Percentiles rank a stretch among this genome's conserved stretches.
Conservation (phyloP, 106 monocot genomes). For the Allium fistulosum region DNA sequence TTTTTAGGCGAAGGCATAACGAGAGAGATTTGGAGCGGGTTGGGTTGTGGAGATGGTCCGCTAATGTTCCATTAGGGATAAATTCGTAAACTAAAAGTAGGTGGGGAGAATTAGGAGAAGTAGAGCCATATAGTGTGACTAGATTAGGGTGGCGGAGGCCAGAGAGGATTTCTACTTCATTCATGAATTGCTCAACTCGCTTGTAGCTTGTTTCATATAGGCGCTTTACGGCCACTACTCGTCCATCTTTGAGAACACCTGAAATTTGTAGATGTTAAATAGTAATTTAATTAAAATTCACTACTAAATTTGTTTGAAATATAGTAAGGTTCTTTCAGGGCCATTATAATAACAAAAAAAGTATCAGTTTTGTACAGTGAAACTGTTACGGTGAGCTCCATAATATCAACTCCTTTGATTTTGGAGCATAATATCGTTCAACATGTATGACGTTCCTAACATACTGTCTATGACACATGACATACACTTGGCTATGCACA, state of each 20-base stretch:
- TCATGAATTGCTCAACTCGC: conserved; percentile 26
- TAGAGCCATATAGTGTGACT: conserved; percentile 46
- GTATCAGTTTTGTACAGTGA: no score
- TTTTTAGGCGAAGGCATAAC: conserved; percentile 27
- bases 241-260: conserved; percentile 44
- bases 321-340: no score
- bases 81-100: conserved; percentile 20
- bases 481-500: no score
- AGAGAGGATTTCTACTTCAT: conserved; percentile 34
- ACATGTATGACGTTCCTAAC: no score
- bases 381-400: no score
- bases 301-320: no score
- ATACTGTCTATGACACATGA: no score
- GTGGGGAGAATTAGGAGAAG: conserved; percentile 32
- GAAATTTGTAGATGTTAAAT: background rate
- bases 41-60: conserved; percentile 24
- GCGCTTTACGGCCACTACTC: conserved; percentile 42
- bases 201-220: conserved; percentile 43
- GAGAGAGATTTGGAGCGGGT: conserved; percentile 6
- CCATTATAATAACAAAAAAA: no score
- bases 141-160: conserved; percentile 44
- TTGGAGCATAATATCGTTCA: no score
- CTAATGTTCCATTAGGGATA: conserved; percentile 15
- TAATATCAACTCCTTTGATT: no score
- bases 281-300: no score